These are phyloP conservation scores for Inga oerstediana DNA, from an alignment of 306 rosid genomes.

Conservation along the genomic window DNA sequence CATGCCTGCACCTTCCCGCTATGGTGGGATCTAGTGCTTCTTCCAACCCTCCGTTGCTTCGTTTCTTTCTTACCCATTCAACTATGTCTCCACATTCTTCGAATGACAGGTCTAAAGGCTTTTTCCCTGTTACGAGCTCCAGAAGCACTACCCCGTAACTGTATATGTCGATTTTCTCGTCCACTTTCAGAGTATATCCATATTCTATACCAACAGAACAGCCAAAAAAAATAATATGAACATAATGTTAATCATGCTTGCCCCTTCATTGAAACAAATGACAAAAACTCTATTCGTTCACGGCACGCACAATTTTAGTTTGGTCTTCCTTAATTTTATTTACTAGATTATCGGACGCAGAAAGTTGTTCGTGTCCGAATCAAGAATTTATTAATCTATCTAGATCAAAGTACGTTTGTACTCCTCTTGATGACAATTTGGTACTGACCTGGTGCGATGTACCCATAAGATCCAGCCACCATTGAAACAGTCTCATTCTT, in stretches of 20 bases:
- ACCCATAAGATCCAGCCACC: constrained; percentile 94
- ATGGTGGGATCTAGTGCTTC: constrained; percentile 65
- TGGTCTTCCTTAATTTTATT: neutral
- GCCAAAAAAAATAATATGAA: neutral
- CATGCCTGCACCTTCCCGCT: constrained; percentile 73
- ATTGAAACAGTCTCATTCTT: constrained; percentile 82
- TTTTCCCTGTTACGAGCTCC: constrained; percentile 77
- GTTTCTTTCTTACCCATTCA: constrained; percentile 66
- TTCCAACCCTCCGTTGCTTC: constrained; percentile 46
- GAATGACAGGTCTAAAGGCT: constrained; percentile 65
- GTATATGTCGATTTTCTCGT: constrained; percentile 83
- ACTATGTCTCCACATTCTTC: constrained; percentile 63
- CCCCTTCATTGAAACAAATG: neutral
- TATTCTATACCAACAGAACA: constrained; percentile 55
- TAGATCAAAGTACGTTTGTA: neutral
- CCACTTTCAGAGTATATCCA: constrained; percentile 82
- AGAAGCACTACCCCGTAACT: constrained; percentile 84
- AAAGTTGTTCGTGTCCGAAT: neutral
- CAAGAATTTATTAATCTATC: neutral
- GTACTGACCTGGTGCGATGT: constrained; percentile 86
- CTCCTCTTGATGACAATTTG: neutral
- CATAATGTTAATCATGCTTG: constrained; percentile 3
- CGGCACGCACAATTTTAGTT: neutral
- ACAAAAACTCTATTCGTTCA: neutral
- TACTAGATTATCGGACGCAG: neutral